Percentiles rank a stretch among this genome's conserved stretches.
Evolutionary conservation across 1,284 basidiomycete genomes (phyloP).

Genomic region (Rhodotorula sp.): DNA sequence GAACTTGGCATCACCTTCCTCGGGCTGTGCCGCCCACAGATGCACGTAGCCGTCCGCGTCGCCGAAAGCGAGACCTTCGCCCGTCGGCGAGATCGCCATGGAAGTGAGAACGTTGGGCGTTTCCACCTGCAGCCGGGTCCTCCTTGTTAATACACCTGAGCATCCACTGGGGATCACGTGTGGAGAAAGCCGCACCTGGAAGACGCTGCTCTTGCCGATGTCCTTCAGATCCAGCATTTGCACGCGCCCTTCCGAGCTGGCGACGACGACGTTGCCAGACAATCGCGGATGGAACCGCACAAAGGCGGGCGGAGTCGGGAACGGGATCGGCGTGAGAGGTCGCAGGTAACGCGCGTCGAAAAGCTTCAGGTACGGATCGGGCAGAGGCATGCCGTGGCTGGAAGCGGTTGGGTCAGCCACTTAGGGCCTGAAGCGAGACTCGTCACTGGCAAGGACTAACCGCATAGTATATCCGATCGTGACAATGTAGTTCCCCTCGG

Average conservation of each 20-base stretch:
- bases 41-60: conserved; percentile 84
- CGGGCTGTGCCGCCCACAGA: conserved; percentile 67
- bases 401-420: not conserved
- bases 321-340: conserved; percentile 76
- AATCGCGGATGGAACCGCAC: conserved; percentile 79
- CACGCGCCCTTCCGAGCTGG: conserved; percentile 81
- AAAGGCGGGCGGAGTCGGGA: conserved; percentile 82
- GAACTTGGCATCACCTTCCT: conserved; percentile 51
- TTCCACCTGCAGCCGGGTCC: conserved; percentile 49
- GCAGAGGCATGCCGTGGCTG: conserved; percentile 81
- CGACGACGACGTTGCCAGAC: conserved; percentile 71
- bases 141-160: not conserved
- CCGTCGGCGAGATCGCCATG: conserved; percentile 77
- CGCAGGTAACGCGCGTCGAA: conserved; percentile 84
- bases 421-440: not conserved
- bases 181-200: conserved; percentile 58
- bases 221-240: conserved; percentile 82
- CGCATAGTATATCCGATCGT: conserved; percentile 83
- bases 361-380: conserved; percentile 88
- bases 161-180: not conserved
- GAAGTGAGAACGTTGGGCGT: conserved; percentile 72
- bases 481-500: conserved; percentile 71
- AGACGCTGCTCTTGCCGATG: conserved; percentile 65
- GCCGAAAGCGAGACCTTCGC: conserved; percentile 87
- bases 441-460: conserved; percentile 50